Conservation (phyloP, 2,329 filamentous ascomycete genomes). For the Daldinia eschscholtzii region DNA sequence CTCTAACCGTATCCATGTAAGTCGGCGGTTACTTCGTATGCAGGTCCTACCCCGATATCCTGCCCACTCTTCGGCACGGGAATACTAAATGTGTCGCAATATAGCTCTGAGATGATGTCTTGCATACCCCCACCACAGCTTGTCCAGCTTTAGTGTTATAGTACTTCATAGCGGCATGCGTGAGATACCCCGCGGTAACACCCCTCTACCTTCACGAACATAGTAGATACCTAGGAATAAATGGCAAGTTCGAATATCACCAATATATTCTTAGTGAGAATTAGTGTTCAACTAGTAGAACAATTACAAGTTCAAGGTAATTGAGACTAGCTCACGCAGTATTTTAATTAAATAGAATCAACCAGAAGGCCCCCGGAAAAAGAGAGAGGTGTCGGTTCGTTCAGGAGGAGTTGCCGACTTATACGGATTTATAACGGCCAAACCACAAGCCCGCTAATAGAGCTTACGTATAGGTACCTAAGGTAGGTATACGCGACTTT, state of each 20-base stretch:
- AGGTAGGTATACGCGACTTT: constrained; percentile 16
- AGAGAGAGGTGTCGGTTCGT: neutral
- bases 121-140: constrained; percentile 37
- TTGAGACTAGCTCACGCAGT: neutral
- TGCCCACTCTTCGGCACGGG: constrained; percentile 16
- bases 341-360: neutral
- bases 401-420: constrained; percentile 10
- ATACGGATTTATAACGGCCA: constrained; percentile 10
- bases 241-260: neutral
- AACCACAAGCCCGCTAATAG: constrained; percentile 13
- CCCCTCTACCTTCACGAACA: neutral
- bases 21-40: constrained; percentile 6
- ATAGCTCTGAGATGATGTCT: constrained; percentile 32
- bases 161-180: neutral
- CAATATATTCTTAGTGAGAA: neutral
- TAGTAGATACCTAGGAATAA: neutral
- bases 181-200: constrained; percentile 2
- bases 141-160: neutral
- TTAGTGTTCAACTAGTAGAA: too few species aligned
- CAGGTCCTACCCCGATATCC: constrained; percentile 26
- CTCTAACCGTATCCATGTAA: neutral
- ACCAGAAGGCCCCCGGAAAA: neutral
- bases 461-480: too few species aligned
- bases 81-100: constrained; percentile 38
- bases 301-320: neutral